phyloP scores from a whole-genome alignment of 2,329 filamentous ascomycete species.

The Aspergillus brasiliensis region DNA sequence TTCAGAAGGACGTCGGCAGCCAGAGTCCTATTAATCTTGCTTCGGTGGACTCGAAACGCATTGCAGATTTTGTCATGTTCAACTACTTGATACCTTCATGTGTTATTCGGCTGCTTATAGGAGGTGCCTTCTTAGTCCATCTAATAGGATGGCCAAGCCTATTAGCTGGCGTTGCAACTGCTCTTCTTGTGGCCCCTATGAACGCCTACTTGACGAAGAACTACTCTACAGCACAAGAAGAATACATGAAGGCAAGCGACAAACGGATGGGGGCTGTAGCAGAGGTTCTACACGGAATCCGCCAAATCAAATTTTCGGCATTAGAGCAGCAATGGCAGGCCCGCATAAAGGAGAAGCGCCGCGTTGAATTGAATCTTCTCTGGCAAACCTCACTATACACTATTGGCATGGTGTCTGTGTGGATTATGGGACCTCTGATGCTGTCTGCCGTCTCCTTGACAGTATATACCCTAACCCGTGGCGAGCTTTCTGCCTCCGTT shows the following conservation, averaged over 20 bases:
- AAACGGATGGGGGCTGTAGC: slow-evolving; percentile 72
- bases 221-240: slow-evolving; percentile 66
- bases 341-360: slow-evolving; percentile 65
- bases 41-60: slow-evolving; percentile 70
- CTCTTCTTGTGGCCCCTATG: slow-evolving; percentile 65
- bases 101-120: slow-evolving; percentile 64
- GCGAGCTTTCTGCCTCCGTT: slow-evolving; percentile 67
- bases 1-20: slow-evolving; percentile 53
- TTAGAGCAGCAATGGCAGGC: slow-evolving; percentile 73
- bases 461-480: slow-evolving; percentile 66
- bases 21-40: slow-evolving; percentile 77
- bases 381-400: slow-evolving; percentile 69
- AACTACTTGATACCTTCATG: slow-evolving; percentile 67
- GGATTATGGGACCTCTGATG: slow-evolving; percentile 72
- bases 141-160: slow-evolving; percentile 73
- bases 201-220: slow-evolving; percentile 67
- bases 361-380: slow-evolving; percentile 65
- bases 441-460: slow-evolving; percentile 71
- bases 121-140: slow-evolving; percentile 63
- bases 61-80: slow-evolving; percentile 67
- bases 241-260: slow-evolving; percentile 73
- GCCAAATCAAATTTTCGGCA: slow-evolving; percentile 81
- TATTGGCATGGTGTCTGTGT: slow-evolving; percentile 64
- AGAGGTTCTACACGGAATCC: slow-evolving; percentile 73
- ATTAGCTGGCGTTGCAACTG: slow-evolving; percentile 64